phyloP scores from a whole-genome alignment of 2,329 filamentous ascomycete species.

The Claviceps quebecensis region DNA sequence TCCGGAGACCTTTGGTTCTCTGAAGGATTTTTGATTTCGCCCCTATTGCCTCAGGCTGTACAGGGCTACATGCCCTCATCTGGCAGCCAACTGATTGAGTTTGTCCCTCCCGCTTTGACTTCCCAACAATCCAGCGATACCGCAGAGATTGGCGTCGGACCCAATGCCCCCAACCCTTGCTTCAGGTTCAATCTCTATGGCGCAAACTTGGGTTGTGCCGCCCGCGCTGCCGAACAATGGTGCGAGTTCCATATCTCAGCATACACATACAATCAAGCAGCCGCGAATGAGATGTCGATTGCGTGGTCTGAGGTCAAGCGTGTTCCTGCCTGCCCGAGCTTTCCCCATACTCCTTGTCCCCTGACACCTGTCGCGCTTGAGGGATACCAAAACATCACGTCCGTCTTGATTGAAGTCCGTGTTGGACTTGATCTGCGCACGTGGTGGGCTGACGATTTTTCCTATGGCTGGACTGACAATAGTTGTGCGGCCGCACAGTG shows the following conservation, averaged over 20 bases:
- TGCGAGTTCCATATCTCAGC: conserved; percentile 29
- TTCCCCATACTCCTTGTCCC: conserved; percentile 19
- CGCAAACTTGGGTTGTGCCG: conserved; percentile 25
- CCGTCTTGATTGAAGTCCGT: conserved; percentile 23
- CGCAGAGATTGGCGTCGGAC: conserved; percentile 26
- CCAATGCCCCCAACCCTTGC: conserved; percentile 21
- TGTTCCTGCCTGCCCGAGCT: conserved; percentile 23
- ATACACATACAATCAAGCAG: conserved; percentile 21
- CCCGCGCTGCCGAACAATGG: conserved; percentile 20
- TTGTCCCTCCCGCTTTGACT: conserved; percentile 23
- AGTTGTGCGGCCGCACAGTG: conserved; percentile 24
- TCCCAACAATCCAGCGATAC: conserved; percentile 17
- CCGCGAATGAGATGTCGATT: conserved; percentile 21
- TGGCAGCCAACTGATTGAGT: conserved; percentile 25
- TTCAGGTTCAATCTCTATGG: conserved; percentile 27
- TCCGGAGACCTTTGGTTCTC: conserved; percentile 27
- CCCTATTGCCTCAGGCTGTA: conserved; percentile 18
- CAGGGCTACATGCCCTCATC: conserved; percentile 24
- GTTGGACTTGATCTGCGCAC: conserved; percentile 23
- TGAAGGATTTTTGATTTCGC: conserved; percentile 25
- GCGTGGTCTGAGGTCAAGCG: conserved; percentile 26
- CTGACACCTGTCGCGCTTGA: conserved; percentile 22
- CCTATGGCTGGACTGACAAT: conserved; percentile 27
- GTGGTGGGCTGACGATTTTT: conserved; percentile 29
- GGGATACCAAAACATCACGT: conserved; percentile 25